phyloP scores from a whole-genome alignment of 176 grass and related monocot species.

The barley (Hordeum vulgare) region MorexV3_pseudomolecules_assembly NC_058522.1:473903541-473904040 shows the following conservation, averaged over 20 bases:
- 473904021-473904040: conserved; percentile 81
- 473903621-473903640: conserved; percentile 92
- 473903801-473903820: conserved; percentile 84
- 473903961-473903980: neutral
- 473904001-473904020: conserved; percentile 59
- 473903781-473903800: conserved; percentile 78
- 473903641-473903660: conserved; percentile 78
- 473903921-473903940: neutral
- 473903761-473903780: conserved; percentile 91
- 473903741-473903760: conserved; percentile 98
- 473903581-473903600: conserved; percentile 62
- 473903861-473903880: neutral
- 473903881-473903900: neutral
- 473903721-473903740: conserved; percentile 79
- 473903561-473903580: conserved; percentile 89
- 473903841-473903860: neutral
- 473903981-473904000: neutral
- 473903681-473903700: conserved; percentile 95
- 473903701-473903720: conserved; percentile 68
- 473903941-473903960: neutral
- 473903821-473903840: conserved; percentile 2
- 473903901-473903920: neutral
- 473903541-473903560: conserved; percentile 80
- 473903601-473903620: conserved; percentile 74
- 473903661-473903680: conserved; percentile 82